Evolutionary conservation across 208 protist genomes (phyloP), one percentile per base, ranked within the genome.

Genomic region (Vickermania ingenoplastis): DNA sequence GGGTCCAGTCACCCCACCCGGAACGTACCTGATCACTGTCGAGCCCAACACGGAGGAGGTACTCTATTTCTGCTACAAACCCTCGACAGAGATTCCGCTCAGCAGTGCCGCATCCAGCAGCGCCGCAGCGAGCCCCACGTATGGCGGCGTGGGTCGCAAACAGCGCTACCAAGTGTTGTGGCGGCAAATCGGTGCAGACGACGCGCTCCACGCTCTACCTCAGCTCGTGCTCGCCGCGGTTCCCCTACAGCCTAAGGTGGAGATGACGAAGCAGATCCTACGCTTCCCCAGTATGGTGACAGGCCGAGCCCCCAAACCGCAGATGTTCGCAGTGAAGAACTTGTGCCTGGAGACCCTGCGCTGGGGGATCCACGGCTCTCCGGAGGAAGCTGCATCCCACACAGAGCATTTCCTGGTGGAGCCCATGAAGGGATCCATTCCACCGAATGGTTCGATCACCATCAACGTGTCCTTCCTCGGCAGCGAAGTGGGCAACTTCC

Each of bases 391-490:
- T 1, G 31, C 1, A 27, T 14, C 2, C 60, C 22, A n/a, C 13
- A 7, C 52, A 61, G 21, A 5, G 14, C 21, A 61, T 50, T 96
- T 97, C 71, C 65, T 67, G 5, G 57, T 96, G 36, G 81, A 82
- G 66, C 71, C 79, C 4, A 61, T 61, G 7, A 66, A 52, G 22
- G 94, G 92, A 13, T 51, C 56, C 7, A 61, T 97, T 21, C 53
- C 58, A 0, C 61, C 73, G 0, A 50, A 5, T 22, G 71, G 79
- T 53, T 69, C 63, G 57, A 57, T 79, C 56, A 56, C 57, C 24
- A 74, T 97, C 23, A 71, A 72, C 59, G 59, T 96, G 5, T 83
- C 76, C 5, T 97, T 95, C 71, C 53, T 89, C 25, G 78, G 88
- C 1, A 63, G 29, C 7, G 36, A 25, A 2, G 64, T 79, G 0